These are phyloP conservation scores for Fusarium protoensiforme DNA, from an alignment of 2,329 filamentous ascomycete genomes.

Conservation along the genomic window DNA sequence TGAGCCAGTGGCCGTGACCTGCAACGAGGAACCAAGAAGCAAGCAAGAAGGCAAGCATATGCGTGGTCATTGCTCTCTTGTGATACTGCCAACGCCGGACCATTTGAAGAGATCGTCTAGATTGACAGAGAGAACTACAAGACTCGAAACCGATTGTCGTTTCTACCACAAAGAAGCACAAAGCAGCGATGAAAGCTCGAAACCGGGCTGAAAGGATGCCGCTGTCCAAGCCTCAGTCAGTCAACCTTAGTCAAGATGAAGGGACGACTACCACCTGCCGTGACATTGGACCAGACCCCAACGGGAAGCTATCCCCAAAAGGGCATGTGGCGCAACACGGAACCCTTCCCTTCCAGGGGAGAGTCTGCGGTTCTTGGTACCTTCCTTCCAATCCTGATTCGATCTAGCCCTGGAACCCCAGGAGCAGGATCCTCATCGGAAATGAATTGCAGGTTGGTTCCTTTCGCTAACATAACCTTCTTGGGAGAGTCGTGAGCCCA, in stretches of 20 bases:
- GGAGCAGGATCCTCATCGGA: conserved; percentile 20
- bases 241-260: background rate
- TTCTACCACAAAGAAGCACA: background rate
- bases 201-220: conserved; percentile 11
- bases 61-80: conserved; percentile 3
- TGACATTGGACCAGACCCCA: conserved; percentile 19
- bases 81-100: conserved; percentile 3
- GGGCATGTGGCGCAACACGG: conserved; percentile 13
- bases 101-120: background rate
- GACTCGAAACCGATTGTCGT: background rate
- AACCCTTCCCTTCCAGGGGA: conserved; percentile 1
- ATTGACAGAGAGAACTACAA: background rate
- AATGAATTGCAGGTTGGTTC: conserved; percentile 20
- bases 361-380: conserved; percentile 18
- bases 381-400: conserved; percentile 1
- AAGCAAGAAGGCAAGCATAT: background rate
- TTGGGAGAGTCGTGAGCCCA: conserved; percentile 5
- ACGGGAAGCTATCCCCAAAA: conserved; percentile 7
- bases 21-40: background rate
- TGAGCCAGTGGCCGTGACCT: background rate
- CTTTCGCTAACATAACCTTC: conserved; percentile 9
- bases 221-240: background rate
- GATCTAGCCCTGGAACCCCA: conserved; percentile 8
- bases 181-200: background rate
- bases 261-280: conserved; percentile 14